Evolutionary conservation across 2,329 filamentous ascomycete genomes (phyloP), one percentile per base, ranked within the genome.

Genomic region (Metarhizium anisopliae): DNA sequence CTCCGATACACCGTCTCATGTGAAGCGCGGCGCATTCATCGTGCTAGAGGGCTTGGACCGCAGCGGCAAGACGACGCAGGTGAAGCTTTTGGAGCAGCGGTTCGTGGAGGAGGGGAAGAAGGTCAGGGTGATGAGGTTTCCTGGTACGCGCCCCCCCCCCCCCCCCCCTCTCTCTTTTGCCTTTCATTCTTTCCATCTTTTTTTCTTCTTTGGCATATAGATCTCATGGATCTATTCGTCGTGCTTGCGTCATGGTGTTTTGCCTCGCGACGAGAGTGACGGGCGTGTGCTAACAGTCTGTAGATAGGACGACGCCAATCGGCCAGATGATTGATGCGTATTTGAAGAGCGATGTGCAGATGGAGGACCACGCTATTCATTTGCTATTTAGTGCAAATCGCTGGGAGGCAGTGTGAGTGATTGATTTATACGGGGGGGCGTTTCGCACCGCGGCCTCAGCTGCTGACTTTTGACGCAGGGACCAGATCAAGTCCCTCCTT

Each of bases 11-110:
- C 51, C 55, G 52, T 50, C 20, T 35, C 36, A 11, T 42, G 52
- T 4, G n/a, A 52, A 30, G 13, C 47, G 86, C 50, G 91, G 91
- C 50, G 83, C 85, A 13, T 81, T 96, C 36, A 82, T 96, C 54
- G 87, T 93, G 4, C 83, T 96, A 55, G 92, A 96, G 74, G 92
- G 92, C 2, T 78, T 96, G 59, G 92, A 96, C 66, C 84, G 90
- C 60, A 90, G 91, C 47, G 92, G 92, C 55, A 96, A 96, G 78
- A 93, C 90, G 25, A 95, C 91, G 38, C 92, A 96, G 79, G 92
- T 90, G 62, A 80, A 85, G 64, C 73, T 84, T 50, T 75, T 96
- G 52, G 77, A 80, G 70, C 70, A 80, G 70, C 67, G 75, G 25
- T 76, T 82, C 56, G 69, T 75, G 6, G 74, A 77, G 62, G 70